These are phyloP conservation scores for Pyrenochaeta sp. DNA, from an alignment of 2,329 filamentous ascomycete genomes.

Conservation along the genomic window DNA sequence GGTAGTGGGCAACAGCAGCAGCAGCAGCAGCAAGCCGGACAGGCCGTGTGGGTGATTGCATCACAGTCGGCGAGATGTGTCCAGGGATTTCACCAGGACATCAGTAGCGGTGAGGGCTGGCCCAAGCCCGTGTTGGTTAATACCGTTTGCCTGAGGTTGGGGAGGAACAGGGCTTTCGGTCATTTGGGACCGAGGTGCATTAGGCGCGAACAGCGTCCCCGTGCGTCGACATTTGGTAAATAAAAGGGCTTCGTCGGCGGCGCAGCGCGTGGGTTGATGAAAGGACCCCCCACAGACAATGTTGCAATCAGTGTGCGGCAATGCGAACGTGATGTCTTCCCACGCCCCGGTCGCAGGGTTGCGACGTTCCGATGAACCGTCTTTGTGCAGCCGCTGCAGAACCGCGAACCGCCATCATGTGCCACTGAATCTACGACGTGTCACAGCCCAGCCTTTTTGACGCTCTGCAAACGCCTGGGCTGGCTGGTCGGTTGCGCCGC, in stretches of 20 bases:
- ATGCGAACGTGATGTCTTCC: slow-evolving; percentile 41
- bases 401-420: slow-evolving; percentile 23
- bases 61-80: slow-evolving; percentile 21
- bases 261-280: slow-evolving; percentile 22
- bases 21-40: slow-evolving; percentile 13
- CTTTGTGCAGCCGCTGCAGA: slow-evolving; percentile 27
- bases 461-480: slow-evolving; percentile 34
- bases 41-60: slow-evolving; percentile 34
- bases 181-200: slow-evolving; percentile 47
- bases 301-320: slow-evolving; percentile 34
- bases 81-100: slow-evolving; percentile 36
- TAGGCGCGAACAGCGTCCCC: slow-evolving; percentile 48
- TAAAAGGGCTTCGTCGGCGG: slow-evolving; percentile 33
- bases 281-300: slow-evolving; percentile 30
- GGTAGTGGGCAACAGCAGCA: background rate
- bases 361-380: slow-evolving; percentile 35
- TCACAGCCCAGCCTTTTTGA: slow-evolving; percentile 24
- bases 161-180: slow-evolving; percentile 34
- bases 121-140: slow-evolving; percentile 35
- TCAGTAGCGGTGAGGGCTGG: slow-evolving; percentile 46
- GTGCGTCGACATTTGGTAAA: slow-evolving; percentile 40
- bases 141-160: slow-evolving; percentile 41
- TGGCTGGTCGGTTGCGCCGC: slow-evolving; percentile 29
- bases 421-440: slow-evolving; percentile 20
- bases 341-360: slow-evolving; percentile 35